These are phyloP conservation scores for Babjeviella inositovora DNA, from an alignment of 805 yeast genomes.

Conservation along the genomic window DNA sequence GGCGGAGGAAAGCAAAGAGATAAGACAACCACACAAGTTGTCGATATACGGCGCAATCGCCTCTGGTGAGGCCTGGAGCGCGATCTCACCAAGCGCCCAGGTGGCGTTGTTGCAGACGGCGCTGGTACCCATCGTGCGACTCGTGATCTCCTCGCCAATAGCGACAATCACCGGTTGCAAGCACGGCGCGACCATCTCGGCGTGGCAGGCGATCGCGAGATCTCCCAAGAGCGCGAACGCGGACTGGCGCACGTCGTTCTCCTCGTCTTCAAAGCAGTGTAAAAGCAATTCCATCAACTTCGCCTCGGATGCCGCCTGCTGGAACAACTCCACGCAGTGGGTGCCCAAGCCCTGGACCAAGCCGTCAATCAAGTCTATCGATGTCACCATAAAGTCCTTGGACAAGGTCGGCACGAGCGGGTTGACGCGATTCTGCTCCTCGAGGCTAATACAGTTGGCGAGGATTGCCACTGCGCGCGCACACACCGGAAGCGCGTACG, in stretches of 20 bases:
- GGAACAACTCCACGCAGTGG: constrained; percentile 39
- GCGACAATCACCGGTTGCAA: constrained; percentile 40
- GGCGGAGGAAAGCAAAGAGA: constrained; percentile 38
- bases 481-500: constrained; percentile 79
- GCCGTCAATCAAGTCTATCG: constrained; percentile 85
- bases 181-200: constrained; percentile 25
- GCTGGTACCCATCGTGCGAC: constrained; percentile 26
- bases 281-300: constrained; percentile 45
- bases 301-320: constrained; percentile 11
- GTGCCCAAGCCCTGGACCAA: constrained; percentile 74
- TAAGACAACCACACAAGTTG: constrained; percentile 36
- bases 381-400: constrained; percentile 77
- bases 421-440: constrained; percentile 51
- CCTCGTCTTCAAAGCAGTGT: constrained; percentile 58
- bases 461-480: constrained; percentile 62
- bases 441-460: constrained; percentile 45
- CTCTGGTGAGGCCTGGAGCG: constrained; percentile 34
- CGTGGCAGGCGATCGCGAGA: constrained; percentile 45
- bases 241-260: constrained; percentile 83
- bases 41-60: constrained; percentile 33
- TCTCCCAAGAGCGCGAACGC: constrained; percentile 88
- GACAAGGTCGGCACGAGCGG: constrained; percentile 68
- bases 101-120: constrained; percentile 79
- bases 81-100: constrained; percentile 87
- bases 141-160: constrained; percentile 53